These are phyloP conservation scores for Parasarocladium wereldwijsianum DNA, from an alignment of 2,329 filamentous ascomycete species.

Conservation along the genomic window DNA sequence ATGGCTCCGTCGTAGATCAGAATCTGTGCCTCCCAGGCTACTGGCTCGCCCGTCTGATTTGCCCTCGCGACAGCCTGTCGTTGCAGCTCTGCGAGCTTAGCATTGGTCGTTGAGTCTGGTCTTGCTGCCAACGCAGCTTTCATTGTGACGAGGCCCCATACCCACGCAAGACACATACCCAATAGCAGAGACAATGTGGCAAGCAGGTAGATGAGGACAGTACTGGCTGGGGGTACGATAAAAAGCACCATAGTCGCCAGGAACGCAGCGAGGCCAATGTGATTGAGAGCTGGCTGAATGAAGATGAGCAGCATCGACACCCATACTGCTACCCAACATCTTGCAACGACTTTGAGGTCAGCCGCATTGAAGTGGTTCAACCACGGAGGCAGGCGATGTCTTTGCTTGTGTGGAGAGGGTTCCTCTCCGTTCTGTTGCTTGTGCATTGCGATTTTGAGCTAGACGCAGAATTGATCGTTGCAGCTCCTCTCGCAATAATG, in stretches of 20 bases:
- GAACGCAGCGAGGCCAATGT: constrained; percentile 28
- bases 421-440: too few relatives aligned
- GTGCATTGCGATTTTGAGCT: too few relatives aligned
- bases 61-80: constrained; percentile 19
- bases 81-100: constrained; percentile 17
- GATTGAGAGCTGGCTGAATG: constrained; percentile 24
- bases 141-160: constrained; percentile 33
- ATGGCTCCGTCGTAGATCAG: constrained; percentile 28
- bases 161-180: constrained; percentile 32
- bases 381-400: constrained; percentile 20
- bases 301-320: constrained; percentile 28
- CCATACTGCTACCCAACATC: constrained; percentile 31
- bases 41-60: constrained; percentile 10
- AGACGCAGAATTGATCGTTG: too few relatives aligned
- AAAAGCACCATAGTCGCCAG: constrained; percentile 26
- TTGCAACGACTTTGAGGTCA: constrained; percentile 30
- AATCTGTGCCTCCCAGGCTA: constrained; percentile 15
- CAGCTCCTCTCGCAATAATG: too few relatives aligned
- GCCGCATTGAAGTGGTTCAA: constrained; percentile 29
- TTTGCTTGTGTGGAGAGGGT: too few relatives aligned
- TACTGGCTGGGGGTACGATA: constrained; percentile 28
- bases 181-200: constrained; percentile 25
- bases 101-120: constrained; percentile 21
- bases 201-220: constrained; percentile 29
- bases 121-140: constrained; percentile 29